These are phyloP conservation scores for Bryoglossum gracile DNA, from an alignment of 495 filamentous ascomycete genomes.

Conservation along the genomic window DNA sequence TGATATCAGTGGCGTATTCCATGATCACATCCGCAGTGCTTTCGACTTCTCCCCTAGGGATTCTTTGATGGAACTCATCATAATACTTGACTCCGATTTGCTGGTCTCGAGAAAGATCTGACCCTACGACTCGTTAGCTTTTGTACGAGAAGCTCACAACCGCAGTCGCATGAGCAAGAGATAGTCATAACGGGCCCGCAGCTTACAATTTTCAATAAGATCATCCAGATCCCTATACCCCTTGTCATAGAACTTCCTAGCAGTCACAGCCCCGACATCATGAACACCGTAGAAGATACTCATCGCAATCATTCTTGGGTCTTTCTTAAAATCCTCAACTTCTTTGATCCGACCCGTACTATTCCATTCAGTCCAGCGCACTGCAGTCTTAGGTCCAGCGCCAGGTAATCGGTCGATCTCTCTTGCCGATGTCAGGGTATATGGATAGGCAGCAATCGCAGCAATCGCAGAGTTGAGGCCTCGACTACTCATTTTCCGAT, in stretches of 20 bases:
- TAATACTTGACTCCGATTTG: constrained; percentile 97
- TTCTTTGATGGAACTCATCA: constrained; percentile 68
- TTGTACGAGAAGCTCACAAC: too few species aligned
- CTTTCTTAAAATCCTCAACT: constrained; percentile 54
- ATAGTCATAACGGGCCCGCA: too few species aligned
- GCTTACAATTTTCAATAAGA: constrained; percentile 71
- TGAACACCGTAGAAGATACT: constrained; percentile 72
- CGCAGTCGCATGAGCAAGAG: too few species aligned
- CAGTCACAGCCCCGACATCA: constrained; percentile 81
- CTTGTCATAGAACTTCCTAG: constrained; percentile 69
- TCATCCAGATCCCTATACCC: constrained; percentile 79
- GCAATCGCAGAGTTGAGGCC: constrained; percentile 88
- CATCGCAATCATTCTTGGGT: constrained; percentile 56
- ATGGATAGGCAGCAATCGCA: constrained; percentile 74
- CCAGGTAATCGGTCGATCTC: constrained; percentile 72
- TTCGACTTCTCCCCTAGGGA: constrained; percentile 70
- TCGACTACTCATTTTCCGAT: constrained; percentile 70
- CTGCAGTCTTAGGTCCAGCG: constrained; percentile 73
- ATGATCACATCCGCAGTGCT: constrained; percentile 55
- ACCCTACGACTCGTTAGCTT: too few species aligned
- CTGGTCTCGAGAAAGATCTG: constrained; percentile 72
- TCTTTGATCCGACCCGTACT: constrained; percentile 49
- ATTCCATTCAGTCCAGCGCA: constrained; percentile 71
- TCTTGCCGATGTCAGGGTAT: constrained; percentile 39
- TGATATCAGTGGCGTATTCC: constrained; percentile 49